These are phyloP conservation scores for Suillus hirtellus DNA, from an alignment of 768 basidiomycete species.

Conservation along the genomic window DNA sequence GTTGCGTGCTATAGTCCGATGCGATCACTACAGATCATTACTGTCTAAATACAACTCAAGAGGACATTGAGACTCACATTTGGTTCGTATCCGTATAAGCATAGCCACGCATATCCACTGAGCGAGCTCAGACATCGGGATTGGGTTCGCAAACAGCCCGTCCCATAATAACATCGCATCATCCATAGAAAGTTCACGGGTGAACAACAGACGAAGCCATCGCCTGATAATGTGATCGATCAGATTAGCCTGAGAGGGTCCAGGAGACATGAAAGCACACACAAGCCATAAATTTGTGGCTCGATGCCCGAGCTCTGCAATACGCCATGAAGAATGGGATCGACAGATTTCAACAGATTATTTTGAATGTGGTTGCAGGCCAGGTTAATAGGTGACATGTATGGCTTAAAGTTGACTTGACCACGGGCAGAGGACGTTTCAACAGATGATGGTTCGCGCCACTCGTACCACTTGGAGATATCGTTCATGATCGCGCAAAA, in stretches of 20 bases:
- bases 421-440: conserved; percentile 35
- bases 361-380: conserved; percentile 82
- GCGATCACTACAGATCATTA: conserved; percentile 63
- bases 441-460: conserved; percentile 47
- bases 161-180: conserved; percentile 95
- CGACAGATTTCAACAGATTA: conserved; percentile 68
- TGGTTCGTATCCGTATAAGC: conserved; percentile 91
- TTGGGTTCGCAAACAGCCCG: conserved; percentile 80
- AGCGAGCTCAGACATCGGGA: conserved; percentile 73
- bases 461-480: conserved; percentile 79
- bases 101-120: conserved; percentile 92
- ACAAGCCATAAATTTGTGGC: conserved; percentile 97
- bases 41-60: conserved; percentile 5
- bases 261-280: conserved; percentile 32
- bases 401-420: conserved; percentile 55
- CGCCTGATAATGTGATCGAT: conserved; percentile 51
- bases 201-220: conserved; percentile 92
- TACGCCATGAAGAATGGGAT: conserved; percentile 74
- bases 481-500: conserved; percentile 80
- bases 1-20: conserved; percentile 82
- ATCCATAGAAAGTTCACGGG: conserved; percentile 81
- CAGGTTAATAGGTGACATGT: conserved; percentile 81
- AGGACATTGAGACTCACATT: conserved; percentile 53
- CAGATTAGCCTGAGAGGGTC: conserved; percentile 14
- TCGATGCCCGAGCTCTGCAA: conserved; percentile 85